A percentile compares a stretch with the other conserved stretches of the same genome.
Conservation (phyloP, 164 flowering plant genomes). For the Akebia trifoliata region DNA sequence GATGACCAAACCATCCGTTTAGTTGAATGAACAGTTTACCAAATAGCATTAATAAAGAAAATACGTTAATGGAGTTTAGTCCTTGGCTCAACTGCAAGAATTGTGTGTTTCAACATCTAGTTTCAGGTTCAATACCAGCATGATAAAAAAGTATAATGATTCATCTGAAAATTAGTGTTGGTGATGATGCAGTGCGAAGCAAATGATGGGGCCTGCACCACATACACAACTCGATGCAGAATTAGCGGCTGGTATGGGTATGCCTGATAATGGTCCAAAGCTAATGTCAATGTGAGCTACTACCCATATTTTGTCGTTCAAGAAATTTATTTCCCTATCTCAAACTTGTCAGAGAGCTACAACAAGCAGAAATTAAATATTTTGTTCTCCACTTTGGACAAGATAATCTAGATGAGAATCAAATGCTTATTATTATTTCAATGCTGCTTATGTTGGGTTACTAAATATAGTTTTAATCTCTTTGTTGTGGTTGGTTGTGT, state of each 20-base stretch:
- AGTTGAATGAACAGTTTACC: too few species aligned
- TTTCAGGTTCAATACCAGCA: background rate
- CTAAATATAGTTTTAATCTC: too few species aligned
- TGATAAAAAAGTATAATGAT: background rate
- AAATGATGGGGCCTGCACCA: constrained; percentile 72
- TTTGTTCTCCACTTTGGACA: too few species aligned
- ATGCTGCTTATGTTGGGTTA: too few species aligned
- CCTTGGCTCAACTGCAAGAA: background rate
- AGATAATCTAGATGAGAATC: too few species aligned
- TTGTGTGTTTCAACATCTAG: background rate
- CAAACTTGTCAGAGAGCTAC: background rate
- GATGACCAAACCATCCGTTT: too few species aligned
- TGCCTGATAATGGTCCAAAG: constrained; percentile 96
- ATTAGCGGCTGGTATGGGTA: constrained; percentile 89
- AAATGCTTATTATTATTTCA: too few species aligned
- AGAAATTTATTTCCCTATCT: background rate
- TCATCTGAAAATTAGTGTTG: background rate
- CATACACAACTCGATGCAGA: constrained; percentile 97
- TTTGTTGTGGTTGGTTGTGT: too few species aligned
- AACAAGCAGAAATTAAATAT: too few species aligned
- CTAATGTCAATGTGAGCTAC: constrained; percentile 74
- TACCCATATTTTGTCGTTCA: background rate
- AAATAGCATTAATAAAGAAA: too few species aligned
- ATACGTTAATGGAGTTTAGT: background rate
- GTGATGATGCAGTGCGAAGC: constrained; percentile 56